These are phyloP conservation scores for Penicillium canariense DNA, from an alignment of 495 filamentous ascomycete genomes.

Conservation along the genomic window DNA sequence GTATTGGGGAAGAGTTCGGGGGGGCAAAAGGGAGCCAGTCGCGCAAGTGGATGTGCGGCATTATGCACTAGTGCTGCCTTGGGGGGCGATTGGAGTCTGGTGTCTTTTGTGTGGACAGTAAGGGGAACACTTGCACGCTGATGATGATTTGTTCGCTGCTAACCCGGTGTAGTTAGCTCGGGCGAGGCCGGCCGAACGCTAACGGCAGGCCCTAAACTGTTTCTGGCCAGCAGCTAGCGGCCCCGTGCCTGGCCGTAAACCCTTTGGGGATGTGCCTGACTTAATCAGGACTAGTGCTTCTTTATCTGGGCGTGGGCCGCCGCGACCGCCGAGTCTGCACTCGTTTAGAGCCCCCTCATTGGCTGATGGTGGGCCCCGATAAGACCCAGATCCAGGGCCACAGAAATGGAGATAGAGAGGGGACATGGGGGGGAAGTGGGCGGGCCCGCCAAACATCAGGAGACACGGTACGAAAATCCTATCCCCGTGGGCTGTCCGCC, in stretches of 20 bases:
- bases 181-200: background rate
- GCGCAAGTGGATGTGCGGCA: slow-evolving; percentile 15
- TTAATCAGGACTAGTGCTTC: background rate
- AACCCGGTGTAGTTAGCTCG: slow-evolving; percentile 8
- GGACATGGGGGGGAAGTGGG: background rate
- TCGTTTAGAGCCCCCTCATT: background rate
- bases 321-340: slow-evolving; percentile 2
- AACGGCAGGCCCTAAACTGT: slow-evolving; percentile 3
- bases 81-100: background rate
- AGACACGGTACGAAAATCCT: too few relatives aligned
- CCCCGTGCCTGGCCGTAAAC: slow-evolving; percentile 20
- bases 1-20: slow-evolving; percentile 5
- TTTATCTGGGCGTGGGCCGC: background rate
- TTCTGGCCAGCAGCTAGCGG: slow-evolving; percentile 5
- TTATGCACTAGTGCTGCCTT: slow-evolving; percentile 11
- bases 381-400: slow-evolving; percentile 7
- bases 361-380: slow-evolving; percentile 2
- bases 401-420: background rate
- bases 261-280: background rate
- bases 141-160: slow-evolving; percentile 4
- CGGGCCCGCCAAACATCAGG: background rate
- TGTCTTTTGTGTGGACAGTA: slow-evolving; percentile 10
- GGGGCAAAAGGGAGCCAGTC: slow-evolving; percentile 8
- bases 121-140: slow-evolving; percentile 20
- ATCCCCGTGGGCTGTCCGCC: too few relatives aligned